Percentiles rank a stretch among this genome's conserved stretches.
Conservation (phyloP, 768 basidiomycete species). For the Pisolithus microcarpus region DNA sequence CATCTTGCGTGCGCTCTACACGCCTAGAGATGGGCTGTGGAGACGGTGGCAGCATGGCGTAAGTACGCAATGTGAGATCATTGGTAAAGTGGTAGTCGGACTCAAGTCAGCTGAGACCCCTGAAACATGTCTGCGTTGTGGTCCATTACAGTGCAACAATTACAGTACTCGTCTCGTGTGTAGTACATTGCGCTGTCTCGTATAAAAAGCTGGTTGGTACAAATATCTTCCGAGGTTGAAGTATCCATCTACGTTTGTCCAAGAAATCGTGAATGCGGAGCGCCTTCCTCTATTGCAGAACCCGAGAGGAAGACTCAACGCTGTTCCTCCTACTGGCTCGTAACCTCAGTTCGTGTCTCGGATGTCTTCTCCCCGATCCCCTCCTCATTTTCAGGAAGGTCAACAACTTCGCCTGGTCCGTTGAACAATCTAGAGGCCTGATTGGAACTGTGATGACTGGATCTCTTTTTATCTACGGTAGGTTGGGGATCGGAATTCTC, state of each 20-base stretch:
- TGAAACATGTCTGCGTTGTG: too few relatives aligned
- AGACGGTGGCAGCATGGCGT: background rate
- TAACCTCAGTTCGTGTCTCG: background rate
- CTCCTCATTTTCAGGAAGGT: background rate
- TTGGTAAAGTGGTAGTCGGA: too few relatives aligned
- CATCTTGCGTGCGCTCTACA: too few relatives aligned
- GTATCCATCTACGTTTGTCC: too few relatives aligned
- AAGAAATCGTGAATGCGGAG: background rate
- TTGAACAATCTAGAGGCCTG: background rate
- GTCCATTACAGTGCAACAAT: too few relatives aligned
- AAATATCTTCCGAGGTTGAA: too few relatives aligned
- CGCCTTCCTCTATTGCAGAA: background rate
- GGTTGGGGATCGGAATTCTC: constrained; percentile 8
- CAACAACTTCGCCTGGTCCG: background rate
- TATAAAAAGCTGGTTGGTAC: too few relatives aligned
- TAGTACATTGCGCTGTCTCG: too few relatives aligned
- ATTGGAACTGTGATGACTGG: constrained; percentile 1
- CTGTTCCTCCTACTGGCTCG: background rate
- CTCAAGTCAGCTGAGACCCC: too few relatives aligned
- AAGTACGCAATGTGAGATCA: background rate
- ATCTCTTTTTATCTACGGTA: constrained; percentile 8
- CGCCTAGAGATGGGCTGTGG: background rate
- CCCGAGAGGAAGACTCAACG: background rate
- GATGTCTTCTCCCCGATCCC: background rate
- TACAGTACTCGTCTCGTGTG: too few relatives aligned